These are phyloP conservation scores for Fraxinus sp. DNA, from an alignment of 305 asterid species.

Conservation along the genomic window DNA sequence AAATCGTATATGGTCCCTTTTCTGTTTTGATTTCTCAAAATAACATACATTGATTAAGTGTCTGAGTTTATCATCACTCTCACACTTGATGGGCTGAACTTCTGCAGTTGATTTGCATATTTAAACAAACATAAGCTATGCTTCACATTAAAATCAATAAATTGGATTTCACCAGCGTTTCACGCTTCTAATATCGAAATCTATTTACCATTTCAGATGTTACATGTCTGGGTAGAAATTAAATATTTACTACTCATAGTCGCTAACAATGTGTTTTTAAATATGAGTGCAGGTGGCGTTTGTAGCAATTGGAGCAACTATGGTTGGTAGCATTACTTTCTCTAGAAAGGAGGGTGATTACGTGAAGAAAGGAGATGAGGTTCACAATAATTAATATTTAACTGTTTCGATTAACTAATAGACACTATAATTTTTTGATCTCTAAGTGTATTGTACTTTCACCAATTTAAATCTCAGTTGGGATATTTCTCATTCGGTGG, in stretches of 20 bases:
- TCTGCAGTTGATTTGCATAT: not conserved
- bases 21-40: not conserved
- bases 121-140: not conserved
- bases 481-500: constrained; percentile 99
- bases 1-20: not conserved
- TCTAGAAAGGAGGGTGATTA: constrained; percentile 60
- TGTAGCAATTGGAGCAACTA: constrained; percentile 98
- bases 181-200: constrained; percentile 2
- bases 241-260: not conserved
- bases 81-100: not conserved
- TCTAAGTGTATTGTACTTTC: not conserved
- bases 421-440: not conserved
- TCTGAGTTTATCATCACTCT: not conserved
- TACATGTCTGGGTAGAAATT: not conserved
- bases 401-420: not conserved
- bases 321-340: constrained; percentile 98
- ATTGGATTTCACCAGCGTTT: not conserved
- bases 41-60: not conserved
- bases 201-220: constrained; percentile 5
- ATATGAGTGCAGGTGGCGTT: constrained; percentile 75
- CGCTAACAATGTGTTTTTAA: constrained; percentile 16
- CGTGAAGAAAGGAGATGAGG: constrained; percentile 96
- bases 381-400: constrained; percentile 24
- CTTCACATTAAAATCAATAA: constrained; percentile 2
- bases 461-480: constrained; percentile 52